A percentile compares a stretch with the other conserved stretches of the same genome.
These are phyloP conservation scores for Plasmodium gallinaceum DNA, from an alignment of 169 alveolate species.

Conservation along the genomic window DNA sequence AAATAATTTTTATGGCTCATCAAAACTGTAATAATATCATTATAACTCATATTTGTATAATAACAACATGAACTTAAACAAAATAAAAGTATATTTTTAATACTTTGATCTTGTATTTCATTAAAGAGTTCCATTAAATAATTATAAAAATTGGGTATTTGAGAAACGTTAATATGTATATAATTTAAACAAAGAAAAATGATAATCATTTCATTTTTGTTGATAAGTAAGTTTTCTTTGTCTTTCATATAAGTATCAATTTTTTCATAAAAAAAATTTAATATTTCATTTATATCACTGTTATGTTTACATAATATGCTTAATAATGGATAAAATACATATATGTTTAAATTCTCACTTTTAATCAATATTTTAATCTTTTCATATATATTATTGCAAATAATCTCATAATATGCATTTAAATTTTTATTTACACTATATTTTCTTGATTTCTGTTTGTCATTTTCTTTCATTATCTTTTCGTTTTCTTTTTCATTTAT, in stretches of 20 bases:
- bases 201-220: constrained; percentile 50
- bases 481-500: no score
- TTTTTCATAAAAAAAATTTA: constrained; percentile 40
- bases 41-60: constrained; percentile 35
- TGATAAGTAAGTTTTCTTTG: constrained; percentile 23
- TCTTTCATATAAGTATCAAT: constrained; percentile 50
- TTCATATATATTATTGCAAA: constrained; percentile 55
- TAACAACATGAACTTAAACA: constrained; percentile 68
- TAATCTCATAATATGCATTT: constrained; percentile 1
- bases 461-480: no score
- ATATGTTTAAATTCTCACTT: constrained; percentile 50
- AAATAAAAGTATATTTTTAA: constrained; percentile 36
- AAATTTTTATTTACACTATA: not conserved
- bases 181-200: constrained; percentile 71
- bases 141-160: constrained; percentile 32
- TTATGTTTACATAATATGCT: constrained; percentile 68
- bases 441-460: no score
- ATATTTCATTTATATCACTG: constrained; percentile 56
- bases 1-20: constrained; percentile 13
- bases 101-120: constrained; percentile 3
- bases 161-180: constrained; percentile 52
- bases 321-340: constrained; percentile 67
- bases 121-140: constrained; percentile 11
- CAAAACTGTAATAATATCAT: constrained; percentile 29
- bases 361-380: constrained; percentile 17